phyloP scores from a whole-genome alignment of 805 yeast species.

The Pichia heedii region DNA sequence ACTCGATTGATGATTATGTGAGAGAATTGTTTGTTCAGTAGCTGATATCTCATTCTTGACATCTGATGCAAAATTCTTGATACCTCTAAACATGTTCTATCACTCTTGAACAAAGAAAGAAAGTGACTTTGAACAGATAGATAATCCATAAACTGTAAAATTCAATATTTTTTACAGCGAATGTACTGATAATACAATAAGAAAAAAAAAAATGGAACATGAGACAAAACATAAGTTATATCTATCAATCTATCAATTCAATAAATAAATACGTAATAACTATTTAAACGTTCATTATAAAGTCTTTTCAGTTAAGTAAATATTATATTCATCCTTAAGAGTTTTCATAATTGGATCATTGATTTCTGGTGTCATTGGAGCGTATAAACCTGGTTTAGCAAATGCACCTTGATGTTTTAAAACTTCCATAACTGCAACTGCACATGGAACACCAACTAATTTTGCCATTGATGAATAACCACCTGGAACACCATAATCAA shows the following conservation, averaged over 20 bases:
- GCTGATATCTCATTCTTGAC: slow-evolving; percentile 2
- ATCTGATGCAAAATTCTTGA: slow-evolving; percentile 17
- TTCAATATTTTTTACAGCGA: too few relatives aligned
- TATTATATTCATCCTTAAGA: slow-evolving; percentile 82
- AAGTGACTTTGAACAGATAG: too few relatives aligned
- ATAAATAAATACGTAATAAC: neutral
- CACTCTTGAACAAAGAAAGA: too few relatives aligned
- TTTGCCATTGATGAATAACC: slow-evolving; percentile 98
- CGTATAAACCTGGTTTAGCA: slow-evolving; percentile 74
- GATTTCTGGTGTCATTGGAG: slow-evolving; percentile 87
- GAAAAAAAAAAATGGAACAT: too few relatives aligned
- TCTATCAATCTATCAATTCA: too few relatives aligned
- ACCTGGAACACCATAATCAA: slow-evolving; percentile 86
- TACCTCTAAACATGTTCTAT: slow-evolving; percentile 12
- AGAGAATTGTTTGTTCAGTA: neutral
- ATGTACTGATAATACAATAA: too few relatives aligned
- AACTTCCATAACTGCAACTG: slow-evolving; percentile 84
- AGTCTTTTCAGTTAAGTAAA: slow-evolving; percentile 84
- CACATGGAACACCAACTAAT: slow-evolving; percentile 96
- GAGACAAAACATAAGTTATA: too few relatives aligned
- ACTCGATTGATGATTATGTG: neutral
- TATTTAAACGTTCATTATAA: slow-evolving; percentile 22
- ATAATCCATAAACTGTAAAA: too few relatives aligned
- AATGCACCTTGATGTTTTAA: slow-evolving; percentile 58
- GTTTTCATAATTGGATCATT: slow-evolving; percentile 87